Evolutionary conservation across 305 asterid genomes (phyloP).

Genomic region (Solanum hybrid): DNA sequence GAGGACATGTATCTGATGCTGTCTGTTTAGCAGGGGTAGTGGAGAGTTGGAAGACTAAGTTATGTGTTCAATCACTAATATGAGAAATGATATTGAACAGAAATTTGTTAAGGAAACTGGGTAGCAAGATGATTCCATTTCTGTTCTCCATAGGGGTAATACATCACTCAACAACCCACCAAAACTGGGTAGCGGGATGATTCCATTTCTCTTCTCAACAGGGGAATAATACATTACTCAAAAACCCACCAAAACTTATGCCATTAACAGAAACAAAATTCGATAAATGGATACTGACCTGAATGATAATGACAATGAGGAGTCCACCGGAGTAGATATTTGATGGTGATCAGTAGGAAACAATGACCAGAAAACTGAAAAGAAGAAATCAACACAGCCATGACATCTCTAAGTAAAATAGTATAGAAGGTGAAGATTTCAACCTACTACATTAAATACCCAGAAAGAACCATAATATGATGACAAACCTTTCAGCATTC

Average conservation of each 20-base stretch:
- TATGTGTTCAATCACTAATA: background rate
- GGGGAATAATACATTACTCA: background rate
- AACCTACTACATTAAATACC: background rate
- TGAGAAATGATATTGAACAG: background rate
- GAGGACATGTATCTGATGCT: background rate
- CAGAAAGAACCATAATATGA: background rate
- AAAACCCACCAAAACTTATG: background rate
- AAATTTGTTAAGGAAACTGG: background rate
- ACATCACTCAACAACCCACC: background rate
- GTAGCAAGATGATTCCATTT: background rate
- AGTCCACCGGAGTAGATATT: slow-evolving; percentile 55
- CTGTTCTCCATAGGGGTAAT: background rate
- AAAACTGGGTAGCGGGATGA: background rate
- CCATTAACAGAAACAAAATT: background rate
- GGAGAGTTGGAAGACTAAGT: background rate
- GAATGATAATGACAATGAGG: slow-evolving; percentile 80
- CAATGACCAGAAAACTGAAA: slow-evolving; percentile 86
- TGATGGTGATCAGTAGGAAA: slow-evolving; percentile 59
- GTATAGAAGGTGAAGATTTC: background rate
- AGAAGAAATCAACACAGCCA: background rate
- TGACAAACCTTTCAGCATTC: background rate
- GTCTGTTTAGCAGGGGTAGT: background rate
- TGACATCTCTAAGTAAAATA: background rate
- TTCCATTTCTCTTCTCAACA: background rate
- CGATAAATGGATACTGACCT: slow-evolving; percentile 27